Percentiles rank a stretch among this genome's conserved stretches.
Conservation (phyloP, 2,329 filamentous ascomycete genomes). For the Periconia sp. region DNA sequence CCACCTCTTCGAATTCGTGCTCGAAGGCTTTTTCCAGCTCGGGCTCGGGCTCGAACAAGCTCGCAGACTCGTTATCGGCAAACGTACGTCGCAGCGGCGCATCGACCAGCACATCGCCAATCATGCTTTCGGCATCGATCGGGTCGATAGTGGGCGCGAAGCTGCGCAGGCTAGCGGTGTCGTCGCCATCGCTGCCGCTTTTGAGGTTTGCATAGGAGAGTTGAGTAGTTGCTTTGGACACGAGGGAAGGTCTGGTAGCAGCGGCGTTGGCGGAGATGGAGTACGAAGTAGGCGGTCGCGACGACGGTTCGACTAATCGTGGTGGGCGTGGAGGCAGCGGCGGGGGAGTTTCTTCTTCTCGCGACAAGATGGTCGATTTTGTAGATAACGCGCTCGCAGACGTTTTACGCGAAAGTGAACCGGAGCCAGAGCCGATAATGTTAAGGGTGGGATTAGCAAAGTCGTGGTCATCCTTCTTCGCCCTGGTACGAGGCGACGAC, state of each 20-base stretch:
- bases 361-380: constrained; percentile 15
- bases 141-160: constrained; percentile 64
- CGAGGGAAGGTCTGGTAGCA: constrained; percentile 45
- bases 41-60: constrained; percentile 48
- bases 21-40: constrained; percentile 66
- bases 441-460: constrained; percentile 38
- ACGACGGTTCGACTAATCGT: constrained; percentile 23
- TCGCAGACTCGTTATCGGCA: constrained; percentile 57
- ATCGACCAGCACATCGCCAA: constrained; percentile 74
- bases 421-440: constrained; percentile 24
- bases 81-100: constrained; percentile 64
- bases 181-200: constrained; percentile 60
- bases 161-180: constrained; percentile 68
- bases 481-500: constrained; percentile 7
- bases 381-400: constrained; percentile 26
- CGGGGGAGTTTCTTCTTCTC: constrained; percentile 52
- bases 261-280: constrained; percentile 38
- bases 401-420: constrained; percentile 20
- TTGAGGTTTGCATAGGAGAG: constrained; percentile 80
- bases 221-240: constrained; percentile 77
- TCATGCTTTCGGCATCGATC: constrained; percentile 78
- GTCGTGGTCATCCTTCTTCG: constrained; percentile 33
- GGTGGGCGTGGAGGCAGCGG: constrained; percentile 58
- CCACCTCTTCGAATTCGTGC: constrained; percentile 76
- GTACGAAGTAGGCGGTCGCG: constrained; percentile 43